These are phyloP conservation scores for Candida michaelii DNA, from an alignment of 805 yeast species.

Conservation along the genomic window DNA sequence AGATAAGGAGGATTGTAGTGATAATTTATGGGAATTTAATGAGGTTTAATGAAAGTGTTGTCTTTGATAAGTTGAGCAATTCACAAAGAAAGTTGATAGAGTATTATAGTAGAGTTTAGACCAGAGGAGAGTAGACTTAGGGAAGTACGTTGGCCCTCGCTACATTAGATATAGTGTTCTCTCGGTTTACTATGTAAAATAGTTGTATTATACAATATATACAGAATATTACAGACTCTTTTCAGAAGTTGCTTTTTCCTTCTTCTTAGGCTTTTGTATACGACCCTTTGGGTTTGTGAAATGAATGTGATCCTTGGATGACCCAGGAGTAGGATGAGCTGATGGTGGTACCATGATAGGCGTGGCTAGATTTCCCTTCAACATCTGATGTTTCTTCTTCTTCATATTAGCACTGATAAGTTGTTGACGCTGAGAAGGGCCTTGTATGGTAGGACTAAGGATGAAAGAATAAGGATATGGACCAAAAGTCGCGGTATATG, in stretches of 20 bases:
- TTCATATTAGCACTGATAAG: conserved; percentile 33
- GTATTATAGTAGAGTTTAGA: conserved; percentile 34
- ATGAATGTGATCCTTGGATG: conserved; percentile 16
- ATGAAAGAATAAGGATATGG: conserved; percentile 10
- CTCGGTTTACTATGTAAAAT: neutral
- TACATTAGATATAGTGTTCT: too few species aligned
- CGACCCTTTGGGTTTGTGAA: conserved; percentile 12
- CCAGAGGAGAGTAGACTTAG: too few species aligned
- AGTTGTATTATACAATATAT: neutral
- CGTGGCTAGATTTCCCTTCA: conserved; percentile 9
- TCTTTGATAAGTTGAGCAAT: conserved; percentile 37
- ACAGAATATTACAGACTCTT: conserved; percentile 7
- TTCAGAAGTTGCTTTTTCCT: conserved; percentile 1
- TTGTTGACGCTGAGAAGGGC: conserved; percentile 29
- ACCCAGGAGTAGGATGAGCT: conserved; percentile 1
- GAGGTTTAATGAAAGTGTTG: conserved; percentile 21
- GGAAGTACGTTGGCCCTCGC: too few species aligned
- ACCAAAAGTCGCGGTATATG: conserved; percentile 6
- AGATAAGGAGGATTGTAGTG: conserved; percentile 36
- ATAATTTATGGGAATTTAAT: conserved; percentile 38
- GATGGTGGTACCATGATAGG: conserved; percentile 1
- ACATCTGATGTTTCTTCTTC: conserved; percentile 30
- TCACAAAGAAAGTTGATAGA: conserved; percentile 50
- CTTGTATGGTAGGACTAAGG: conserved; percentile 6
- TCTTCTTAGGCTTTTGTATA: conserved; percentile 11